Evolutionary conservation across 306 rosid genomes (phyloP).

Genomic region (Cyclanthera cordifolia): DNA sequence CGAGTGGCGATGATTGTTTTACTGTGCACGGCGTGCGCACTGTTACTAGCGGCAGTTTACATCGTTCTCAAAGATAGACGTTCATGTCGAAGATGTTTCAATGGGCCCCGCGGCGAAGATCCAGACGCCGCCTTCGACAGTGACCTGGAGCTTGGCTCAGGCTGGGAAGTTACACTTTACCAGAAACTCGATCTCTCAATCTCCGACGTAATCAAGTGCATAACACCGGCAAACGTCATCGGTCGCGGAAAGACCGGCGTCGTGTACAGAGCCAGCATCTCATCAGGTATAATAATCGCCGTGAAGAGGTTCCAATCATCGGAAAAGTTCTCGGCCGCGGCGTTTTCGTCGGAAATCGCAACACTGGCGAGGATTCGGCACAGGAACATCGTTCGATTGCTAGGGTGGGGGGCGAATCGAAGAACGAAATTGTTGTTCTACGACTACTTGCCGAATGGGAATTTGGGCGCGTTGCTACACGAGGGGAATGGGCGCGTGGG

Average conservation of each 20-base stretch:
- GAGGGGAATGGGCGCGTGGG: constrained; percentile 45
- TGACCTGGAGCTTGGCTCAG: constrained; percentile 65
- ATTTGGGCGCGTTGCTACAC: constrained; percentile 45
- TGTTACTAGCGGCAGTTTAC: constrained; percentile 65
- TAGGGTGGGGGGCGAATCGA: constrained; percentile 82
- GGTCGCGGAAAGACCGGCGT: constrained; percentile 87
- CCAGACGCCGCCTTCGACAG: constrained; percentile 30
- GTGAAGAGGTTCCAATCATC: constrained; percentile 44
- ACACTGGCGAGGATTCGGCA: constrained; percentile 77
- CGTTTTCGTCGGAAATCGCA: constrained; percentile 76
- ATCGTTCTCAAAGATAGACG: constrained; percentile 31
- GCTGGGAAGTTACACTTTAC: constrained; percentile 86
- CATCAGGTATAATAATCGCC: constrained; percentile 45
- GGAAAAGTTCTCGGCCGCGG: constrained; percentile 57
- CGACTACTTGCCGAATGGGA: constrained; percentile 58
- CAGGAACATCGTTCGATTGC: constrained; percentile 68
- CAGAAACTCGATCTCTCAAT: constrained; percentile 84
- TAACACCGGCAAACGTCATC: constrained; percentile 41
- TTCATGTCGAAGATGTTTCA: constrained; percentile 17
- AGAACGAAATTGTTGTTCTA: constrained; percentile 60
- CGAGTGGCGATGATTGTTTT: constrained; percentile 72
- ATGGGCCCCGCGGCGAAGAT: constrained; percentile 29
- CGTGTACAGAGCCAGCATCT: constrained; percentile 43
- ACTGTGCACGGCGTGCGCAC: constrained; percentile 51
- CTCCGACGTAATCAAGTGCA: constrained; percentile 45